These are phyloP conservation scores for Lasiosphaeria ovina DNA, from an alignment of 495 filamentous ascomycete species.

Conservation along the genomic window DNA sequence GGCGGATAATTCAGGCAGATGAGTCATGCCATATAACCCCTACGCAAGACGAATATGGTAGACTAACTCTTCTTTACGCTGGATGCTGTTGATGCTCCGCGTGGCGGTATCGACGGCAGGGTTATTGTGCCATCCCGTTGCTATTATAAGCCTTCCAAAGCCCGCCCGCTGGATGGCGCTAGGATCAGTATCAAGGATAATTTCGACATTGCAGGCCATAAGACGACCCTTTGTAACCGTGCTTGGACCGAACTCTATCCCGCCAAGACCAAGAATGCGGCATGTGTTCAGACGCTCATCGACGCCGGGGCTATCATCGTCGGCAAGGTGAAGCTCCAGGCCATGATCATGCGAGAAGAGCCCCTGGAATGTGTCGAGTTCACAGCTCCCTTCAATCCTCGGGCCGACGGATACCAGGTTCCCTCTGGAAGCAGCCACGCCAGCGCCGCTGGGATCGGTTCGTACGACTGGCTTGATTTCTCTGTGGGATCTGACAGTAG, in stretches of 20 bases:
- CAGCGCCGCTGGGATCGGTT: conserved; percentile 4
- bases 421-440: conserved; percentile 8
- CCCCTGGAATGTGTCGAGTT: conserved; percentile 2
- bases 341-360: conserved; percentile 2
- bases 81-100: background rate
- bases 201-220: conserved; percentile 8
- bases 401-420: conserved; percentile 10
- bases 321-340: conserved; percentile 7
- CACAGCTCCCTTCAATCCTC: conserved; percentile 6
- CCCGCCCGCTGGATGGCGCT: conserved; percentile 2
- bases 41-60: background rate
- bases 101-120: background rate
- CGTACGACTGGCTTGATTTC: conserved; percentile 15
- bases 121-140: conserved; percentile 9
- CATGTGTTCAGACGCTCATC: conserved; percentile 1
- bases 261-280: background rate
- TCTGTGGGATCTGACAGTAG: conserved; percentile 12
- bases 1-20: background rate
- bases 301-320: conserved; percentile 3
- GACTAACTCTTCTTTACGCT: conserved; percentile 1
- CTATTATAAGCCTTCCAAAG: conserved; percentile 5
- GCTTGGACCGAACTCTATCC: background rate
- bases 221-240: conserved; percentile 3
- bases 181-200: conserved; percentile 12
- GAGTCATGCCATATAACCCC: background rate